Base-by-base conservation (phyloP, 139 green algal genomes). In the Chlorella ohadii region DNA sequence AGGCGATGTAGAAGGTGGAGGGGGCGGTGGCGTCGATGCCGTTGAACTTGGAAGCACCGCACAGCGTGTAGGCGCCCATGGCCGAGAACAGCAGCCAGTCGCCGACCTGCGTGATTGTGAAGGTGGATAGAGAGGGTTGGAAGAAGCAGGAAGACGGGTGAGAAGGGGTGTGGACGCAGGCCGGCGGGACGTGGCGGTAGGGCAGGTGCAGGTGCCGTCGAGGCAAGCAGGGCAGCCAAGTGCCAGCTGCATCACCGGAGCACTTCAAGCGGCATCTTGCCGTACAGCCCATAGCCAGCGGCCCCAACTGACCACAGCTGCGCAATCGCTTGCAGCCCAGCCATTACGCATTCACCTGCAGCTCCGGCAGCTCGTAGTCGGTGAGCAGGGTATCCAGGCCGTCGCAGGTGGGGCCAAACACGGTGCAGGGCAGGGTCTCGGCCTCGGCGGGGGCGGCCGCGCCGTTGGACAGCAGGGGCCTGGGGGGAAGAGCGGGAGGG, bases 41-140 rank as follows among this genome's bases (percentile, higher is more conserved):
- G 81, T 97, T 97, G 86, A 97, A 97, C 84, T 95, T 90, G 73
- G 89, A 96, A 4, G 94, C 96, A 28, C 94, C 97, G 27, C 93
- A 92, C 1, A 96, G 84, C 2, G 96, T 98, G 91, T 99, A 99
- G 6, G 97, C 97, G 36, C 97, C 97, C 79, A 97, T 96, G 79
- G 93, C 89, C 34, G 93, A 88, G 88, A 98, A 99, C 64, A 96
- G 83, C 67, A 99, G 88, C 93, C 94, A 99, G 88, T 99, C 96
- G n/a, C 97, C 97, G 59, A 94, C 91, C 47, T 89, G 76, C 27
- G 87, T 85, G 65, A 96, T n/a, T n/a, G n/a, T n/a, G 83, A 79
- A 93, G 68, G 3, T 93, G 93, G 68, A 97, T 28, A 3, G 25
- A 34, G 20, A 75, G 16, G 68, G 19, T 9, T 2, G 66, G 31